A percentile compares a stretch with the other conserved stretches of the same genome.
phyloP scores from a whole-genome alignment of 345 rosid genomes.

The Eucalyptus sideroxylon region DNA sequence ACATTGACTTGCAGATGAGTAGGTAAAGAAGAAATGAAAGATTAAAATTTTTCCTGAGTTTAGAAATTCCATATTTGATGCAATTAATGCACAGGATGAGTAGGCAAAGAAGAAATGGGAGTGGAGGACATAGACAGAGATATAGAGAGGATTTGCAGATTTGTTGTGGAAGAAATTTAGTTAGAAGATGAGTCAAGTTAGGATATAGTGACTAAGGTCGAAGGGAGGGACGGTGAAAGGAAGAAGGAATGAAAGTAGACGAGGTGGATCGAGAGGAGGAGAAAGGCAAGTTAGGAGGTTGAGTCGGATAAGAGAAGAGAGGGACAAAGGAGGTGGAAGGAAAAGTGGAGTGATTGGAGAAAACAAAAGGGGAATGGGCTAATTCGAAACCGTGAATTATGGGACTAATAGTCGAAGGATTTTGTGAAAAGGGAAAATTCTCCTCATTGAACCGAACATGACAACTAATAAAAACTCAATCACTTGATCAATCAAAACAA shows the following conservation, averaged over 20 bases:
- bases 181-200: neutral
- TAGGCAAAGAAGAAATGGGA: neutral
- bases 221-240: neutral
- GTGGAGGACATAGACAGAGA: neutral
- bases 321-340: neutral
- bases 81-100: neutral
- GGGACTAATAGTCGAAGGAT: neutral
- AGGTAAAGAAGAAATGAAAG: neutral
- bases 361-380: neutral
- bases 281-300: neutral
- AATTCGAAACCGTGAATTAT: neutral
- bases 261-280: neutral
- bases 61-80: neutral
- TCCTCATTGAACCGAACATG: neutral
- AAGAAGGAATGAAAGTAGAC: neutral
- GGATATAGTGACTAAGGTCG: neutral
- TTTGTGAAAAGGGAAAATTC: neutral
- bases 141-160: neutral
- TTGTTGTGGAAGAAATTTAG: neutral
- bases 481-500: neutral
- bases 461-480: neutral
- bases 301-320: neutral
- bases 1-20: no score
- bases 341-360: neutral
- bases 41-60: neutral